Evolutionary conservation across 495 filamentous ascomycete genomes (phyloP).

Genomic region (Penicillium antarcticum): DNA sequence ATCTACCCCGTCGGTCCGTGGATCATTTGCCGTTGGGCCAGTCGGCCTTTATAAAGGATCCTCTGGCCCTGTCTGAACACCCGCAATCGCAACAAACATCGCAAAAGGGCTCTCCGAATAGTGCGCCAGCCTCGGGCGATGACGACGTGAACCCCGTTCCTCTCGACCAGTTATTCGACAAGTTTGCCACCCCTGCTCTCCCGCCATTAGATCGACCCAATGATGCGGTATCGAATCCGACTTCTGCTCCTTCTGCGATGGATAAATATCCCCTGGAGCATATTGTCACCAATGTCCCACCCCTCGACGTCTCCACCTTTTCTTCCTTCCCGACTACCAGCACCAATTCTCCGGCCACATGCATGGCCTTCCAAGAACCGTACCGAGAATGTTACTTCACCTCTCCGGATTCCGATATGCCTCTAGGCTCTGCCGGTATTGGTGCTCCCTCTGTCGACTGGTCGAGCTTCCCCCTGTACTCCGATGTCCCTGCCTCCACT

Average conservation of each 20-base stretch:
- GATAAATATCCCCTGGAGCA: slow-evolving; percentile 35
- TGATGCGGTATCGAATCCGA: slow-evolving; percentile 18
- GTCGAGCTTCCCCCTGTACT: slow-evolving; percentile 66
- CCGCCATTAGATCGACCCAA: slow-evolving; percentile 38
- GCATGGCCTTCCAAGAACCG: slow-evolving; percentile 42
- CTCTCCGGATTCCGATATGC: slow-evolving; percentile 59
- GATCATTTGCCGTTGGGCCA: slow-evolving; percentile 60
- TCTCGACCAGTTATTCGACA: slow-evolving; percentile 58
- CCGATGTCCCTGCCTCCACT: slow-evolving; percentile 55
- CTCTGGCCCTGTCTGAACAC: slow-evolving; percentile 23
- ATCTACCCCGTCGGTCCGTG: slow-evolving; percentile 62
- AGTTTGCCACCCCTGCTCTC: slow-evolving; percentile 44
- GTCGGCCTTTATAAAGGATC: slow-evolving; percentile 38
- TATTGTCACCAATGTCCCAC: slow-evolving; percentile 35
- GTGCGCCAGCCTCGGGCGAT: slow-evolving; percentile 49
- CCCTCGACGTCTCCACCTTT: slow-evolving; percentile 37
- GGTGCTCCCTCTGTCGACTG: slow-evolving; percentile 67
- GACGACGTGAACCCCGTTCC: slow-evolving; percentile 60
- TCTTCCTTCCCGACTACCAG: slow-evolving; percentile 33
- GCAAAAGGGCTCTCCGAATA: slow-evolving; percentile 68
- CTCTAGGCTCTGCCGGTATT: slow-evolving; percentile 64
- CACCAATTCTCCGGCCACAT: slow-evolving; percentile 36
- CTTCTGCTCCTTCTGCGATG: slow-evolving; percentile 26
- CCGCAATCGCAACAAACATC: slow-evolving; percentile 39
- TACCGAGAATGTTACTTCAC: slow-evolving; percentile 42